These are phyloP conservation scores for Phragmites australis DNA, from an alignment of 176 grass and related monocot species.

Conservation along the genomic window DNA sequence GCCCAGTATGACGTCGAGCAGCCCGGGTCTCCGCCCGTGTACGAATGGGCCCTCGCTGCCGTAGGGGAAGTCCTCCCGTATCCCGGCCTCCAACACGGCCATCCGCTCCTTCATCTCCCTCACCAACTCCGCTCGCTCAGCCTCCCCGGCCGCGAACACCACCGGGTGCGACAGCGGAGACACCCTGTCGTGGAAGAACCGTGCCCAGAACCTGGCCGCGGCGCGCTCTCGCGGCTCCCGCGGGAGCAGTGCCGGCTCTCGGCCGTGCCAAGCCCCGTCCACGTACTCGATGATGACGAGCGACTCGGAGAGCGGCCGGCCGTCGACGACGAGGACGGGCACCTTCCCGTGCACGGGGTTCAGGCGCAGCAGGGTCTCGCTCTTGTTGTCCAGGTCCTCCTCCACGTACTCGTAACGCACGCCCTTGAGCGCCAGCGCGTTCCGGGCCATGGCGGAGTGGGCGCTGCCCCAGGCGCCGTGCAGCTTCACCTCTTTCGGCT, in stretches of 20 bases:
- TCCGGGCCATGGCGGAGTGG: constrained; percentile 31
- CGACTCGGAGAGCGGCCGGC: constrained; percentile 34
- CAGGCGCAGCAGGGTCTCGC: constrained; percentile 35
- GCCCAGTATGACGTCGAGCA: constrained; percentile 43
- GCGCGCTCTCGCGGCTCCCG: constrained; percentile 27
- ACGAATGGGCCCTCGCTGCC: constrained; percentile 29
- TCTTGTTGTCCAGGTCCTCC: constrained; percentile 61
- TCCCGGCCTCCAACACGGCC: constrained; percentile 27
- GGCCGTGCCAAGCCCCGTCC: constrained; percentile 44
- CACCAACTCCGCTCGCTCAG: constrained; percentile 14
- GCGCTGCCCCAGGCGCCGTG: constrained; percentile 37
- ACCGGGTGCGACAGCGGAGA: constrained; percentile 18
- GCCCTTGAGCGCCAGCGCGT: constrained; percentile 54
- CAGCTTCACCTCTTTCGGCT: constrained; percentile 32
- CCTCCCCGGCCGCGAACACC: constrained; percentile 1
- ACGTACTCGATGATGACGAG: constrained; percentile 58
- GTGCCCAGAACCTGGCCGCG: constrained; percentile 55
- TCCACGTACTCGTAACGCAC: constrained; percentile 54
- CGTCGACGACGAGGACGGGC: constrained; percentile 48
- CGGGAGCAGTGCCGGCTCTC: constrained; percentile 25
- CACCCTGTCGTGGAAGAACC: constrained; percentile 52
- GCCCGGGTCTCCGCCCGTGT: constrained; percentile 29
- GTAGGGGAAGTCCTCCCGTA: constrained; percentile 10
- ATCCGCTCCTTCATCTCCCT: constrained; percentile 23
- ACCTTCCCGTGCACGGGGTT: constrained; percentile 56